Evolutionary conservation across 345 rosid species (phyloP), one percentile per base, ranked within the genome.

Genomic region (Microthlaspi erraticum): DNA sequence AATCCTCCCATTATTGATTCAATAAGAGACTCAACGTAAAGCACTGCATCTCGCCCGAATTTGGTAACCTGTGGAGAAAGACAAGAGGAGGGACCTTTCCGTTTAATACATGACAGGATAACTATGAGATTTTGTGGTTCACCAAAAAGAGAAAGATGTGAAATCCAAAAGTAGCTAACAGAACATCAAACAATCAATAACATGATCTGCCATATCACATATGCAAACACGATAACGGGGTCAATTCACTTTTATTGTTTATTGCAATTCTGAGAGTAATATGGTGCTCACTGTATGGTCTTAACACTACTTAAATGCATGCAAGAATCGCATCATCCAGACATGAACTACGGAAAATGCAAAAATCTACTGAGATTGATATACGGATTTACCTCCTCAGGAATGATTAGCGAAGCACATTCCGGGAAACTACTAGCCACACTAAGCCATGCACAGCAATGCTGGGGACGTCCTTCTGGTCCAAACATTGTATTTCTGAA

Each of bases 401-500:
- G 90, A 75, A 92, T 83, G 74, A 94, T 84, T 59, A 93, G 77
- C 60, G 98, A 94, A 81, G 98, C 93, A 79, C 99, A 94, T 74
- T 92, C 98, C 34, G 94, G 97, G 73, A 94, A 94, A 71, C 98
- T 92, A 80, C 98, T 87, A 69, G 98, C 99, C 79, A 90, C 97
- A 73, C 99, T 93, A 75, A 94, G 97, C 99, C 99, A 94, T 67
- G 99, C 98, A 88, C 99, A 94, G 64, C 99, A 94, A 77, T 94
- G 99, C 74, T 94, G 99, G 61, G 98, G 99, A 72, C 98, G 96
- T 69, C 99, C 99, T 83, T 94, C 99, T 66, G 98, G 98, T 52
- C 99, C 98, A 84, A 94, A 94, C 99, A 94, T 94, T 66, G 99
- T 94, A 84, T 92, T 94, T 75, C 98, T 82, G 78, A 94, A 94